phyloP scores from a whole-genome alignment of 176 grass and related monocot genomes.

The Secale cereale region DNA sequence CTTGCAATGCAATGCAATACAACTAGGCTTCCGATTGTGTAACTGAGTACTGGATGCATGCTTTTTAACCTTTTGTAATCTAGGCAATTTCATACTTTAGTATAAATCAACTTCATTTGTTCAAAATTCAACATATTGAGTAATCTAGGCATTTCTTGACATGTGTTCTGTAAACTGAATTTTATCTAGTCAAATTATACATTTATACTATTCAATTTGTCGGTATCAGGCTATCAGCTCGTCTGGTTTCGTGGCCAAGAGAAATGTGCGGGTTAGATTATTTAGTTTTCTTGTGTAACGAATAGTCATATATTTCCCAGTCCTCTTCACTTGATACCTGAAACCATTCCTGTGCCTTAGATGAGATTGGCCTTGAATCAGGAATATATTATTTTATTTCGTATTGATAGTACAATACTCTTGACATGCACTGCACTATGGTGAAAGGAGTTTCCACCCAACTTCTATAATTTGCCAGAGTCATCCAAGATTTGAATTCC shows the following conservation, averaged over 20 bases:
- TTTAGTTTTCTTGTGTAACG: slow-evolving; percentile 8
- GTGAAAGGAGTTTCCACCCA: background rate
- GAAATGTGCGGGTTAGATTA: background rate
- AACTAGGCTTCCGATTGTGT: background rate
- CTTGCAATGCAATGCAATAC: background rate
- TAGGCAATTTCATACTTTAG: background rate
- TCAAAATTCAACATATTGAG: background rate
- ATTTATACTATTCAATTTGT: background rate
- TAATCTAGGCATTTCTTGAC: background rate
- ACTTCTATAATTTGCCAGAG: slow-evolving; percentile 2
- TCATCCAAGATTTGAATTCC: background rate
- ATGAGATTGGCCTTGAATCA: background rate
- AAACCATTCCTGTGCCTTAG: background rate
- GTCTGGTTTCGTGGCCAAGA: slow-evolving; percentile 8
- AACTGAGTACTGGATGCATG: background rate
- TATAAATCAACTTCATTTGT: slow-evolving; percentile 15
- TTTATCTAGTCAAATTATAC: slow-evolving; percentile 15
- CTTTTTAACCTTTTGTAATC: background rate
- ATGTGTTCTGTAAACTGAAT: background rate
- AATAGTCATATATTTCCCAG: background rate
- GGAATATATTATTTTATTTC: background rate
- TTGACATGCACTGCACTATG: background rate
- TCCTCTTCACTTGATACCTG: background rate
- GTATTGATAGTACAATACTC: background rate
- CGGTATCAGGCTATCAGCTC: background rate